These are phyloP conservation scores for Chytriomyces hyalinus DNA, from an alignment of 192 early-diverging fungal genomes.

Conservation along the genomic window DNA sequence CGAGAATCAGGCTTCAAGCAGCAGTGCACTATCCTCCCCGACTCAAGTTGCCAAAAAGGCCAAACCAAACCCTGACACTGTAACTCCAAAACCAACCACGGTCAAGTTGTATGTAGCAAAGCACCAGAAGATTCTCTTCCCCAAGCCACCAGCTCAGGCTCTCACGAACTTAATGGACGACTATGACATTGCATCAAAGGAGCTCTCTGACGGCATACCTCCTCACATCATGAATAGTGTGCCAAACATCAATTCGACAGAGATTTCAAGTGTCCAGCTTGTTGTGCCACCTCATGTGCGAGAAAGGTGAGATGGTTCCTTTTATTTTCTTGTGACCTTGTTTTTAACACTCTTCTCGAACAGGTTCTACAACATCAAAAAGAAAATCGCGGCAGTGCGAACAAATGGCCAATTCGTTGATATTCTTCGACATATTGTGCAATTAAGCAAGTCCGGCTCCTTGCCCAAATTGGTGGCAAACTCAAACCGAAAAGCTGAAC, in stretches of 20 bases:
- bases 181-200: background rate
- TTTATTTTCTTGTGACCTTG: background rate
- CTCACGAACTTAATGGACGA: background rate
- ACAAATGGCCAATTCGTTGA: slow-evolving; percentile 16
- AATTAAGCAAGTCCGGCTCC: background rate
- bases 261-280: background rate
- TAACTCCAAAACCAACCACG: background rate
- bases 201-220: background rate
- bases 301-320: background rate
- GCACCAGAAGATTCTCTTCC: background rate
- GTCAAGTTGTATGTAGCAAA: slow-evolving; percentile 1
- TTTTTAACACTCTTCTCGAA: background rate
- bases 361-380: slow-evolving; percentile 1
- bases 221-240: background rate
- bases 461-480: background rate
- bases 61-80: background rate
- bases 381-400: background rate
- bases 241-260: background rate
- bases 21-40: background rate
- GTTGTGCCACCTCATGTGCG: background rate
- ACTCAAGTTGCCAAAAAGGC: background rate
- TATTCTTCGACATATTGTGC: background rate
- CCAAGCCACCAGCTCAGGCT: background rate
- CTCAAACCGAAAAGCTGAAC: background rate
- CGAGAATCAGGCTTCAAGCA: background rate